Base-by-base conservation (phyloP, 129 eudicot species). In the Sambucus nigra region DNA sequence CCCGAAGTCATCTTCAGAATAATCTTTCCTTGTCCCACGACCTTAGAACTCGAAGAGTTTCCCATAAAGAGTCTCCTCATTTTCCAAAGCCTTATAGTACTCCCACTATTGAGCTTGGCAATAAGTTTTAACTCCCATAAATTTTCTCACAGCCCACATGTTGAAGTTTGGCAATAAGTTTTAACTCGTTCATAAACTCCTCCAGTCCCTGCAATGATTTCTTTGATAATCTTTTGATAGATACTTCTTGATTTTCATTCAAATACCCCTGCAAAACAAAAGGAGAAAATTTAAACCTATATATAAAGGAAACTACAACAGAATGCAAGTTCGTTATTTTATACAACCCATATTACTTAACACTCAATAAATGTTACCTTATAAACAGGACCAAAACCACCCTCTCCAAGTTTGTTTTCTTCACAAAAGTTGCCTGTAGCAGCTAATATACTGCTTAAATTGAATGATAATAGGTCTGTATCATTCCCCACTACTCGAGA, bases 211-310 rank as follows among this genome's bases (percentile, higher is more conserved):
- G 80, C 9, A 15, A 51, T 4, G 80, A 73, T 23, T 56, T 51
- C 44, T 61, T 66, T 28, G 80, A 73, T 46, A 73, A 56, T 63
- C 85, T 69, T 71, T 78, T 78, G 19, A 78, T 73, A 44, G 74
- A 76, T 16, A 78, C 54, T 65, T 65, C 59, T 35, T 18, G 24
- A 25, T 74, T 77, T 14, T 60, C 66, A 13, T 73, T 63, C 41
- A 77, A 67, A 47, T 40, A 38, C 25, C 76, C 80, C 84, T 77
- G 53, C 53, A 0, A 23, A 31, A 31, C 38, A 3, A 3, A 31
- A 9, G 9, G 38, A 31, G 38, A 31, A 31, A 31, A 31, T 31
- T 31, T 31, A 9, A 3, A 31, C 9, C 38, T 31, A 31, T 31
- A 31, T 31, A 31, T 31, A 12, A 49, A 24, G n/a, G 32, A 27